Percentiles rank a stretch among this genome's conserved stretches.
phyloP scores from a whole-genome alignment of 192 early-diverging fungal species.

The Rhizophagus sp. region DNA sequence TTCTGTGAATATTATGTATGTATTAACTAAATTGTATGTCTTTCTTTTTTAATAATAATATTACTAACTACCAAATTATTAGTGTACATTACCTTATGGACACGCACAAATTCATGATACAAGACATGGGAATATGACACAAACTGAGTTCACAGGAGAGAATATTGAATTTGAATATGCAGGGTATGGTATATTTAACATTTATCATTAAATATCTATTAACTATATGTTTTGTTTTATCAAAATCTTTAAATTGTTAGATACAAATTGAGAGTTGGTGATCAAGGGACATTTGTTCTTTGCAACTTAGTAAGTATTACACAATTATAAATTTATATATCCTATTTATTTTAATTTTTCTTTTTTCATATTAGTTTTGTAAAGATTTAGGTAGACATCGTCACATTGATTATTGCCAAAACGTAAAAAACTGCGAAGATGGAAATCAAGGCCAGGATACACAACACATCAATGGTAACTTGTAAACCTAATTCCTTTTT shows the following conservation, averaged over 20 bases:
- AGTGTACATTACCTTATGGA: conserved; percentile 20
- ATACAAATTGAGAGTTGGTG: conserved; percentile 6
- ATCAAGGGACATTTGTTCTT: conserved; percentile 16
- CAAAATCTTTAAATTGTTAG: neutral
- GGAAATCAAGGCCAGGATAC: neutral
- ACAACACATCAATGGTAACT: conserved; percentile 16
- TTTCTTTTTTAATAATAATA: neutral
- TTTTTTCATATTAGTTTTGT: neutral
- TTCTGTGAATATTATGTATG: conserved; percentile 26
- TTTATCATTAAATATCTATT: neutral
- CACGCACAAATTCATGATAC: neutral
- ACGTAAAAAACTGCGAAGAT: conserved; percentile 7
- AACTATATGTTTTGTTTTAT: neutral
- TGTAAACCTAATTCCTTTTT: neutral
- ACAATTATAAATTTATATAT: neutral
- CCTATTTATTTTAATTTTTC: no score
- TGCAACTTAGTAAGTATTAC: conserved; percentile 14
- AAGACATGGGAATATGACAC: conserved; percentile 15
- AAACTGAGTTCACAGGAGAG: conserved; percentile 11
- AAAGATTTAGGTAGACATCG: conserved; percentile 23
- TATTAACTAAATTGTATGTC: neutral
- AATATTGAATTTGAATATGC: conserved; percentile 20
- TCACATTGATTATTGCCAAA: conserved; percentile 33
- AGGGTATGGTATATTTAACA: conserved; percentile 16
- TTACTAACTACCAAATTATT: no score